These are phyloP conservation scores for Phytopythium cucurbitacearum DNA, from an alignment of 352 stramenopile genomes.

Conservation along the genomic window DNA sequence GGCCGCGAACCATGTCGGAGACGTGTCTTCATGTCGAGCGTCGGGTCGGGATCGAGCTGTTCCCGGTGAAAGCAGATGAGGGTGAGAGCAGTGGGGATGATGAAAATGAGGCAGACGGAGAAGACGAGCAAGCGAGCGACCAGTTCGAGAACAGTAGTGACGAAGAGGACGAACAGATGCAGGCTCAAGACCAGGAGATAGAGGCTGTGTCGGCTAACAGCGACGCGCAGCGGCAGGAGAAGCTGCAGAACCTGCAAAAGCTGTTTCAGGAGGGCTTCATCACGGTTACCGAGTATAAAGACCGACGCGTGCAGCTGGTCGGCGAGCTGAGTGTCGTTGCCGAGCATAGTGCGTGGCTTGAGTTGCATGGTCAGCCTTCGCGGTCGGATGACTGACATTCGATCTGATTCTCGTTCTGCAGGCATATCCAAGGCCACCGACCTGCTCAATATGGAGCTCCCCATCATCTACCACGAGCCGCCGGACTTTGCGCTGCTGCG, in stretches of 20 bases:
- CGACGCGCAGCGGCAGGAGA: conserved; percentile 47
- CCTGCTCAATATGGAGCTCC: conserved; percentile 41
- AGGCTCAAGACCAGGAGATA: too few species aligned
- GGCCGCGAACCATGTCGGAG: conserved; percentile 29
- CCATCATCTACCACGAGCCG: conserved; percentile 57
- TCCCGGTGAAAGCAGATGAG: conserved; percentile 11
- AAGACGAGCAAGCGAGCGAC: conserved; percentile 1
- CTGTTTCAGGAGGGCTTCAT: conserved; percentile 79
- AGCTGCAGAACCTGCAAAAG: conserved; percentile 67
- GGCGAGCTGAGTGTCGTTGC: conserved; percentile 39
- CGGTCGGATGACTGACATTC: neutral
- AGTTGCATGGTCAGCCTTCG: too few species aligned
- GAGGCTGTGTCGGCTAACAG: conserved; percentile 12
- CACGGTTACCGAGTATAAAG: conserved; percentile 76
- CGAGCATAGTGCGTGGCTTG: conserved; percentile 46
- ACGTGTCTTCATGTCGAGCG: conserved; percentile 23
- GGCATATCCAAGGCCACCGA: conserved; percentile 59
- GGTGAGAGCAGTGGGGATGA: conserved; percentile 2
- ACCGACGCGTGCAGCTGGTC: conserved; percentile 58
- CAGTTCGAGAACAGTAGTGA: neutral
- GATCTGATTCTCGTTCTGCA: conserved; percentile 13
- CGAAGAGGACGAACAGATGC: too few species aligned
- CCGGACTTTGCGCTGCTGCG: conserved; percentile 57
- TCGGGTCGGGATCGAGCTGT: conserved; percentile 13
- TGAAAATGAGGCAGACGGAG: conserved; percentile 7